Conservation (phyloP, 805 yeast genomes). For the Myxozyma neotropica region DNA sequence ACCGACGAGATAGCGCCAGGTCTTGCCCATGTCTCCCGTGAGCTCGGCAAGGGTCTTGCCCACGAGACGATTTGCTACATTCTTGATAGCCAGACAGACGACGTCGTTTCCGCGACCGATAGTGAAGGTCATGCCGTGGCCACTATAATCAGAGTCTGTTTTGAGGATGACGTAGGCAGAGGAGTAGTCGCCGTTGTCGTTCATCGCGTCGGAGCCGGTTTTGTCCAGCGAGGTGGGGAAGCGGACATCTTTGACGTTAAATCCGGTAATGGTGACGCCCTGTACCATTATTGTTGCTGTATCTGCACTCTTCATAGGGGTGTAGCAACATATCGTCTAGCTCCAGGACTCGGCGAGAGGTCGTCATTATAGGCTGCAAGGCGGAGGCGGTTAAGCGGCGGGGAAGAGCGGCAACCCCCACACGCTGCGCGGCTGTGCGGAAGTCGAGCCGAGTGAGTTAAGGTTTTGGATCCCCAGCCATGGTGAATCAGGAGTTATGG, state of each 20-base stretch:
- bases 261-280: constrained; percentile 39
- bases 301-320: no score
- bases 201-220: constrained; percentile 51
- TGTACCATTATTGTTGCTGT: constrained; percentile 1
- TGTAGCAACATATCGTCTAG: no score
- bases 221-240: constrained; percentile 45
- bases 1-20: constrained; percentile 48
- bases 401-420: constrained; percentile 17
- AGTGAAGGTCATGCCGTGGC: constrained; percentile 51
- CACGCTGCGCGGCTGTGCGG: constrained; percentile 1
- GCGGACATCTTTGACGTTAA: constrained; percentile 40
- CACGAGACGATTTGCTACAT: constrained; percentile 45
- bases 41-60: constrained; percentile 43
- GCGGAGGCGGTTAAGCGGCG: background rate
- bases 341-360: no score
- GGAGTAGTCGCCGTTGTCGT: constrained; percentile 48
- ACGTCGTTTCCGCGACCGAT: constrained; percentile 48
- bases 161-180: constrained; percentile 44
- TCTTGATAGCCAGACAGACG: constrained; percentile 44
- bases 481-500: no score
- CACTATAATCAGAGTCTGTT: constrained; percentile 36
- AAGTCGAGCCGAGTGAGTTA: no score
- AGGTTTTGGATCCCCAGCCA: no score
- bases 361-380: no score
- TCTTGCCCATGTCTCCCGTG: constrained; percentile 46